Evolutionary conservation across 2,329 filamentous ascomycete species (phyloP).

Genomic region (Neopestalotiopsis clavispora): DNA sequence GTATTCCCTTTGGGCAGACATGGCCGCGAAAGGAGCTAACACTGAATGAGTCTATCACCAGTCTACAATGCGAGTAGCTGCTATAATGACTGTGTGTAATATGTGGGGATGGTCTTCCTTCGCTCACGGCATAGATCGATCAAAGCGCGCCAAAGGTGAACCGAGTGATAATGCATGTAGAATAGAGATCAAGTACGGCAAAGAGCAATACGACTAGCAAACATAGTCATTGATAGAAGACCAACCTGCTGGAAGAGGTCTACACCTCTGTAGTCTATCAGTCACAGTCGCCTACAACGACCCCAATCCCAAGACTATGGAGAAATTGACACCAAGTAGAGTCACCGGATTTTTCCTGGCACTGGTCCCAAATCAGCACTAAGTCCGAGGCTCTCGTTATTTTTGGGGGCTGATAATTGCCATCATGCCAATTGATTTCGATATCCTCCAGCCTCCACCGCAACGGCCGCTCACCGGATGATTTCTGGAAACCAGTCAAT

Average conservation of each 20-base stretch:
- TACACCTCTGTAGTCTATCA: neutral
- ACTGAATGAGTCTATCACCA: too few relatives aligned
- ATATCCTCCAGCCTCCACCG: too few relatives aligned
- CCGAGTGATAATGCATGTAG: neutral
- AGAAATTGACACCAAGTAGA: neutral
- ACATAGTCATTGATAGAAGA: neutral
- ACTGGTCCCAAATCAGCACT: neutral
- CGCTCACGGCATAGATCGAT: neutral
- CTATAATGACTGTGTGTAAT: neutral
- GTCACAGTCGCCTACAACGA: neutral
- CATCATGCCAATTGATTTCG: neutral
- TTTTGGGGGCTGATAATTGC: neutral
- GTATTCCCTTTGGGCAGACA: constrained; percentile 1
- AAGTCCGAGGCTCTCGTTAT: neutral
- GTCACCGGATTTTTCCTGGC: too few relatives aligned
- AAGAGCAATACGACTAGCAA: neutral
- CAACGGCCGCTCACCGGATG: neutral
- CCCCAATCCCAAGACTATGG: neutral
- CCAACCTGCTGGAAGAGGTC: neutral
- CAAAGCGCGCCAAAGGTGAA: neutral
- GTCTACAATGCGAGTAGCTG: neutral
- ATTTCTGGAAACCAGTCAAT: neutral
- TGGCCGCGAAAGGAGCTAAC: neutral
- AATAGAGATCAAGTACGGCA: neutral
- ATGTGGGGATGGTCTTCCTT: neutral